phyloP scores from a whole-genome alignment of 2,329 filamentous ascomycete species.

The Sarocladium kiliense region DNA sequence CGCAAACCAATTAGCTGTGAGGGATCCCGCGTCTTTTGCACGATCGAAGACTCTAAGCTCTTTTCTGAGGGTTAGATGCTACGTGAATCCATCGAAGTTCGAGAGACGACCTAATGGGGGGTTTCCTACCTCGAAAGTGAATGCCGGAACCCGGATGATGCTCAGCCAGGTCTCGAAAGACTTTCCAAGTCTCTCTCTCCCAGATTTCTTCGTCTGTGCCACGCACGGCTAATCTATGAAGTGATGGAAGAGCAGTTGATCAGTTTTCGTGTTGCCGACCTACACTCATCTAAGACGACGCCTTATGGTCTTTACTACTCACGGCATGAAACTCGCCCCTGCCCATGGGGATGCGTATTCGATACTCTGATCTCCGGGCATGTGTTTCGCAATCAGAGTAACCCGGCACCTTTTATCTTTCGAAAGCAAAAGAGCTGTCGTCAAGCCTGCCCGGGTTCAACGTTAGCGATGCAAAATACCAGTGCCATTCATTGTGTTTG shows the following conservation, averaged over 20 bases:
- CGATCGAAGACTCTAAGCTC: neutral
- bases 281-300: neutral
- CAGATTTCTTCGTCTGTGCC: no score
- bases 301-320: constrained; percentile 36
- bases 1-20: no score
- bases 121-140: constrained; percentile 56
- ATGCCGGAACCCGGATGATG: constrained; percentile 63
- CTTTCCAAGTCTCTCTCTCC: no score
- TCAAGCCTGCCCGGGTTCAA: no score
- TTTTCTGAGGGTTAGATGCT: neutral
- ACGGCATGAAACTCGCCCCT: constrained; percentile 69
- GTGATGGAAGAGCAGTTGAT: no score
- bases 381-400: constrained; percentile 59
- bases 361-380: constrained; percentile 81
- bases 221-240: no score
- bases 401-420: constrained; percentile 26
- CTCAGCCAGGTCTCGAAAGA: constrained; percentile 38
- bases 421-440: constrained; percentile 31
- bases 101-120: neutral
- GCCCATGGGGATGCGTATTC: constrained; percentile 81
- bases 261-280: no score
- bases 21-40: neutral
- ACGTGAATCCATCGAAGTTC: neutral
- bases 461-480: no score
- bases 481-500: no score